Base-by-base conservation (phyloP, 176 grass and related monocot species). In the Stipa capillata region DNA sequence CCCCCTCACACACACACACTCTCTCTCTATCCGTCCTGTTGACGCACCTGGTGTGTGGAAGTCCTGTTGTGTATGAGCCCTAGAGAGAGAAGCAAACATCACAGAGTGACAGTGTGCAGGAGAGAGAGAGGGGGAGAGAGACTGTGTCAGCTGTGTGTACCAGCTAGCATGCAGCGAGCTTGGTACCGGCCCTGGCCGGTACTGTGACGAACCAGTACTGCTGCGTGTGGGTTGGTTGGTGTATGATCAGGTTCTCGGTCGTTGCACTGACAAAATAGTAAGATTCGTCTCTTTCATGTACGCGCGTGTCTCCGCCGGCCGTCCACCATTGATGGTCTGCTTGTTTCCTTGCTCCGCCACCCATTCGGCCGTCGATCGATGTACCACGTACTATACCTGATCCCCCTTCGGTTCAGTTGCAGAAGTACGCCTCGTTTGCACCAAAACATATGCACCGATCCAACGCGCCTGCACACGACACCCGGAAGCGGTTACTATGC, bases 1-100 rank as follows among this genome's bases (percentile, higher is more conserved):
- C 7, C 32, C 41, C n/a, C n/a, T n/a, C n/a, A 44, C 65, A 42
- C 39, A 27, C 40, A 2, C 65, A 0, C 24, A 0, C 36, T 12
- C 8, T 61, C 58, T 54, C 56, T 37, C 32, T 34, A 29, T 7
- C 7, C 33, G 63, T 70, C 76, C 78, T 89, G 78, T 85, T 81
- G 40, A 57, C 31, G 78, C 72, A 64, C 71, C 78, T 72, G 77
- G 40, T 69, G 69, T 62, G 82, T 80, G 58, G 70, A 81, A 89
- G 70, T 81, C 81, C 68, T 81, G 77, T 52, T 80, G 48, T 73
- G 41, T 29, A 71, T 45, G 74, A 36, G n/a, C 20, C 51, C 65
- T 71, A 48, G 41, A 62, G 54, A 42, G 42, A 72, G 25, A 57
- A 56, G 29, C 37, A 45, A 41, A 28, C 77, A n/a, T 18, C 34